Percentiles rank a stretch among this genome's conserved stretches.
phyloP scores from a whole-genome alignment of 257 asterid genomes.

The Euphrasia confusa region DNA sequence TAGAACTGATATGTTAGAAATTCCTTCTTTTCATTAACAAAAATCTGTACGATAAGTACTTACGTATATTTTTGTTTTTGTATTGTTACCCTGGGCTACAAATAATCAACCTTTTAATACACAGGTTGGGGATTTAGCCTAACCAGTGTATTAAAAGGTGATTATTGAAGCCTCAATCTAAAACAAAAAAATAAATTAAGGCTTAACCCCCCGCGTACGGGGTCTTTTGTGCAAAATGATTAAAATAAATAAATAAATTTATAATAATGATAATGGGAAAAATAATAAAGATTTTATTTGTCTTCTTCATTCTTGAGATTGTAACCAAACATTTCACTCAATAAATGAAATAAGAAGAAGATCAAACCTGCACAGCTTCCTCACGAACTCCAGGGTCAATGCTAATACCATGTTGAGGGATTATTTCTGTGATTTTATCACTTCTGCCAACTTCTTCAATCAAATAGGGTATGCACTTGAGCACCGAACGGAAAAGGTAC shows the following conservation, averaged over 20 bases:
- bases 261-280: too few species aligned
- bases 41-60: neutral
- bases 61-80: neutral
- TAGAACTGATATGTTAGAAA: constrained; percentile 1
- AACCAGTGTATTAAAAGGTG: too few species aligned
- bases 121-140: neutral
- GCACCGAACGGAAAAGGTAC: constrained; percentile 90
- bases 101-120: neutral
- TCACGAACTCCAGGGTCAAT: constrained; percentile 99
- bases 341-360: neutral
- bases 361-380: constrained; percentile 53
- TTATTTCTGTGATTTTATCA: constrained; percentile 93
- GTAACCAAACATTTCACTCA: too few species aligned
- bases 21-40: neutral
- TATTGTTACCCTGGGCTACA: neutral
- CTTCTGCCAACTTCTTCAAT: constrained; percentile 98
- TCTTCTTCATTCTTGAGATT: too few species aligned
- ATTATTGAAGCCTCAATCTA: too few species aligned
- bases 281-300: too few species aligned
- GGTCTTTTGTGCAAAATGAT: too few species aligned
- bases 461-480: constrained; percentile 97
- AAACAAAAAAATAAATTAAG: too few species aligned
- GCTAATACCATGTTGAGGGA: constrained; percentile 98
- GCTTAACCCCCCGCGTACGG: too few species aligned
- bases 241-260: too few species aligned